Evolutionary conservation across 805 yeast species (phyloP), one percentile per base, ranked within the genome.

Genomic region (Suhomyces pyralidae): DNA sequence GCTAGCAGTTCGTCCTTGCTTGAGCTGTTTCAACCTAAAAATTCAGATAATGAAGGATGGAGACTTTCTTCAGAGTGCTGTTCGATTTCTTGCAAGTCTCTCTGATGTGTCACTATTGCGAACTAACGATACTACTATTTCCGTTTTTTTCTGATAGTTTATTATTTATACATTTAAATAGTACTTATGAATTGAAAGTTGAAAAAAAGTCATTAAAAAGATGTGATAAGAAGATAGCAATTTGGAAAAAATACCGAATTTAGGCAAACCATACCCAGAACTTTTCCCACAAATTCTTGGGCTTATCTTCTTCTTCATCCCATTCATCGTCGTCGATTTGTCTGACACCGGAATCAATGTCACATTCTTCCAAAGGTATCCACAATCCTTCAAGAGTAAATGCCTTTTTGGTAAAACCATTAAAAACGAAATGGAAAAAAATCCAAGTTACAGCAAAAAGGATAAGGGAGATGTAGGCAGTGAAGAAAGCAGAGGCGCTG

Each of bases 401-500:
- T 7, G 76, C 66, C 14, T 57, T 48, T 51, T 61, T 65, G 19
- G 20, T 14, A 14, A 64, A 61, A 1, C 78, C 76, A 55, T 81
- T 78, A 66, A 74, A 83, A 63, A 68, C 77, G 38, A 78, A 53
- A 58, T 85, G 88, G 68, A 82, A 78, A 10, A 75, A 76, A 2
- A 78, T 52, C 84, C 84, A 89, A 7, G 80, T 59, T 8, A 71
- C 79, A 44, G 77, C 72, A 65, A 84, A 85, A 46, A 86, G 68
- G 51, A 87, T 78, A 19, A 86, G 74, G 14, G 93, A 88, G 51
- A 89, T 74, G 63, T 89, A 89, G 22, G 88, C 81, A 24, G 89
- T 82, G 65, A 88, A 81, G 73, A 89, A 89, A 36, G 72, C 69
- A 9, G 81, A 66, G 3, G 81, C 87, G 54, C 71, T 72, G 61